Evolutionary conservation across 2,329 filamentous ascomycete species (phyloP).

Genomic region (Pseudocercospora musae): DNA sequence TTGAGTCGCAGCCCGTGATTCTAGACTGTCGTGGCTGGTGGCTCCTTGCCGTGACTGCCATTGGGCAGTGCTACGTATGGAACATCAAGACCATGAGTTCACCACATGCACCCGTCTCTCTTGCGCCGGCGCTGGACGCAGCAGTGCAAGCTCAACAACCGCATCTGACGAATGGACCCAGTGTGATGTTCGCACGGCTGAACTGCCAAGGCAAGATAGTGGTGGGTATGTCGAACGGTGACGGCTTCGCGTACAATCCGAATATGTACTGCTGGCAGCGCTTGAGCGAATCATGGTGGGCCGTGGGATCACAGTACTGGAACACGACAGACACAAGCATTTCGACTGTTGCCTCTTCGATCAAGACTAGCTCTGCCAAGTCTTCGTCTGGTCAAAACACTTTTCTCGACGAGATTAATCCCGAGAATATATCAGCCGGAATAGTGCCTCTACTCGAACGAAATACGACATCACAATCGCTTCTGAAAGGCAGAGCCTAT

Average conservation of each 20-base stretch:
- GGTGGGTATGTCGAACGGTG: constrained; percentile 89
- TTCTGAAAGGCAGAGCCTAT: constrained; percentile 88
- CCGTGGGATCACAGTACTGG: constrained; percentile 97
- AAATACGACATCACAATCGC: constrained; percentile 88
- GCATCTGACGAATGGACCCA: constrained; percentile 75
- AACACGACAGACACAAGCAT: constrained; percentile 93
- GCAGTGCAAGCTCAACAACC: constrained; percentile 75
- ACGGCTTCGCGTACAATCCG: constrained; percentile 86
- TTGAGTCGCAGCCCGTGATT: constrained; percentile 92
- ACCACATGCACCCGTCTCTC: constrained; percentile 83
- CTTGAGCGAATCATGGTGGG: constrained; percentile 97
- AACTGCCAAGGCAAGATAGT: constrained; percentile 84
- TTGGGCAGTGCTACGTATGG: constrained; percentile 90
- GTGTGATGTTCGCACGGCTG: constrained; percentile 84
- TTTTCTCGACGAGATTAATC: constrained; percentile 47
- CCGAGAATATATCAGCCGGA: constrained; percentile 73
- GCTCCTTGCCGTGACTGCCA: constrained; percentile 83
- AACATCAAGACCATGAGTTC: constrained; percentile 73
- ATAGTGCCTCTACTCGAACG: constrained; percentile 91
- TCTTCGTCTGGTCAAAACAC: constrained; percentile 45
- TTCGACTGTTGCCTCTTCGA: constrained; percentile 69
- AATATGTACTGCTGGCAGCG: constrained; percentile 90
- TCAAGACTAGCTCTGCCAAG: constrained; percentile 14
- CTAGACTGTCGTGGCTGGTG: constrained; percentile 86
- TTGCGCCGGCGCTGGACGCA: constrained; percentile 84